Evolutionary conservation across 805 yeast genomes (phyloP), one percentile per base, ranked within the genome.

Genomic region (Ogataea pignaliae): DNA sequence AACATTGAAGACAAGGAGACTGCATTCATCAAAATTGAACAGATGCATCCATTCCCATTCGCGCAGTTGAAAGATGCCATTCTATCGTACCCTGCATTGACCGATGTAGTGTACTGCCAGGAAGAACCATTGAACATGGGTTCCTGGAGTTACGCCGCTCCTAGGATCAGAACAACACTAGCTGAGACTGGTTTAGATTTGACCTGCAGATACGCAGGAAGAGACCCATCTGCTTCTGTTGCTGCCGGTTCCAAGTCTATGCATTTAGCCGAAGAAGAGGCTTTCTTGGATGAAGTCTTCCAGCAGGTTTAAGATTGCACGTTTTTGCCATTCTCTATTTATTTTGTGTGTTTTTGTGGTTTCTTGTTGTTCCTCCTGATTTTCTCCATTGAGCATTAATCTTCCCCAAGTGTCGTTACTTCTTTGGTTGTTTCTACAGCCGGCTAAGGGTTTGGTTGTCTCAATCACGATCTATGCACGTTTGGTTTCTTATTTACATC

Each of bases 111-210:
- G 39, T 93, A 90, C 91, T 85, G 95, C 71, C 99, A 93, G 75
- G 99, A 93, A 73, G 99, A 93, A 77, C 98, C 98, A 59, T 76
- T 93, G 71, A 93, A 93, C 75, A 91, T 91, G 83, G 99, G 99
- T 69, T 73, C 87, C 37, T 89, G 85, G 85, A 62, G 84, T 18
- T 88, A 63, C 61, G 91, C 76, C 44, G 72, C 77, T 48, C 99
- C 97, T 66, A 86, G 99, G 73, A 68, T 93, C 43, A 71, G 73
- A 48, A 86, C 95, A 37, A 76, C 83, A 35, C 68, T 91, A 68
- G 75, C 75, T 55, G 89, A 88, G 71, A 84, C 96, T 48, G 78
- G 81, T 41, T 70, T 76, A 59, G 81, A 72, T 55, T 59, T 69
- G 54, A 60, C 61, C 15, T 63, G 85, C 48, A 83, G 97, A 70